Percentiles rank a stretch among this genome's conserved stretches.
These are phyloP conservation scores for Aechmea fasciata DNA, from an alignment of 176 grass and related monocot species.

Conservation along the genomic window DNA sequence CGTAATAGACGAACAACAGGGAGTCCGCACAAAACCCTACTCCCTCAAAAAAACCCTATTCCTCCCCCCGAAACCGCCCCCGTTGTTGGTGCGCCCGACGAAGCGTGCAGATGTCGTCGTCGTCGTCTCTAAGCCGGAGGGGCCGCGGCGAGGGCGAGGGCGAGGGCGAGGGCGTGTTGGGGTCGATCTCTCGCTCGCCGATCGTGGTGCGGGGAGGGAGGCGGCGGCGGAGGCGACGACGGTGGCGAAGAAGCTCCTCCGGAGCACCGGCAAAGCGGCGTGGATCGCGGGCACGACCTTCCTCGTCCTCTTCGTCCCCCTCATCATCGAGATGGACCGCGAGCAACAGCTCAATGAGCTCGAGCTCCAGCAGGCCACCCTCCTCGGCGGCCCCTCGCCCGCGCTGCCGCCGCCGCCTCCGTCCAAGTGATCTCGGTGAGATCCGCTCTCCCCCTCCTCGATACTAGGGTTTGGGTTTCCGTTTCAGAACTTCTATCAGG, in stretches of 20 bases:
- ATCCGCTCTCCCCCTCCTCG: not conserved
- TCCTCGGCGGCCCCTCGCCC: conserved; percentile 34
- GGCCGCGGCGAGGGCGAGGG: conserved; percentile 21
- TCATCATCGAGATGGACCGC: conserved; percentile 87
- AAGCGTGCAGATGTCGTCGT: conserved; percentile 15
- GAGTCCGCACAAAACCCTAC: not conserved
- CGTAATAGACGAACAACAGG: too few species aligned
- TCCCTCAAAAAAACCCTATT: not conserved
- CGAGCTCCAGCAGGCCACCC: conserved; percentile 60
- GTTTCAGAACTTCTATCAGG: too few species aligned
- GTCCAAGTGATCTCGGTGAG: conserved; percentile 23
- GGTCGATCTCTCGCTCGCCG: conserved; percentile 42
- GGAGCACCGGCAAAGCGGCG: conserved; percentile 72
- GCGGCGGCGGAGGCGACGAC: conserved; percentile 29
- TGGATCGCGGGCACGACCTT: conserved; percentile 92
- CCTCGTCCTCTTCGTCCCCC: conserved; percentile 63
- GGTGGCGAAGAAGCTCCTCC: conserved; percentile 50
- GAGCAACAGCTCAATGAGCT: conserved; percentile 75
- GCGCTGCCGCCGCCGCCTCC: conserved; percentile 13
- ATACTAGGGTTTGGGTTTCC: not conserved
- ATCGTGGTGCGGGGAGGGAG: conserved; percentile 33
- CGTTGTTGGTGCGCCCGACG: not conserved
- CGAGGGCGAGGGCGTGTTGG: conserved; percentile 37
- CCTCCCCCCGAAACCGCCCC: not conserved
- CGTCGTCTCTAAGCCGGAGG: conserved; percentile 29